Percentiles rank a stretch among this genome's conserved stretches.
phyloP scores from a whole-genome alignment of 1,284 basidiomycete genomes.

The Tausonia pullulans region DNA sequence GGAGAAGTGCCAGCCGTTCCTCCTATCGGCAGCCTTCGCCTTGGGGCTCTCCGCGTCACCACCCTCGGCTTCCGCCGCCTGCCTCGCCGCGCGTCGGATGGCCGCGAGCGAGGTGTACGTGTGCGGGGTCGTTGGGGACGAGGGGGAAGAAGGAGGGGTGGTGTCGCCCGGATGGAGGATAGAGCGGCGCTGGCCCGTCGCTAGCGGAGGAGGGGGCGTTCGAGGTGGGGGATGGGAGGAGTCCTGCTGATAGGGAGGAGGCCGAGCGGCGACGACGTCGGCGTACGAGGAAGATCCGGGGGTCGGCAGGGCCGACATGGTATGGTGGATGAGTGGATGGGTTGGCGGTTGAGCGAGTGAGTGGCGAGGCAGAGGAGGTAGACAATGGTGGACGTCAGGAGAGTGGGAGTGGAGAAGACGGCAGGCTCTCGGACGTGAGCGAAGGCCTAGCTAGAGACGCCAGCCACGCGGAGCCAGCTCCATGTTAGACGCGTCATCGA shows the following conservation, averaged over 20 bases:
- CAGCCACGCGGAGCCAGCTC: too few species aligned
- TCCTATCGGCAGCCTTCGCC: neutral
- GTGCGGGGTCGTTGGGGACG: neutral
- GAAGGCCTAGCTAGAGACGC: too few species aligned
- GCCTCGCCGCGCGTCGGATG: conserved; percentile 3
- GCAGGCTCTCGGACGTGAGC: too few species aligned
- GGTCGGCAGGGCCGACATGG: too few species aligned
- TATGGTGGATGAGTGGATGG: neutral
- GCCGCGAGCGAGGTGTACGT: conserved; percentile 14
- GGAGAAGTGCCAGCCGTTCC: conserved; percentile 15
- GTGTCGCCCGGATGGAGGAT: neutral
- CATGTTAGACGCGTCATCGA: too few species aligned
- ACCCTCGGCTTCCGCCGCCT: neutral
- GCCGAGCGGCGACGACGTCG: neutral
- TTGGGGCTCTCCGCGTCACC: neutral
- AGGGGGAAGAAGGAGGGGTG: neutral
- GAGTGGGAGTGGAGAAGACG: too few species aligned
- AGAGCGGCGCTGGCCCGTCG: neutral
- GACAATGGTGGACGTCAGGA: too few species aligned
- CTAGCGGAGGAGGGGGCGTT: neutral
- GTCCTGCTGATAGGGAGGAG: neutral
- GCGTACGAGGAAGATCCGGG: neutral
- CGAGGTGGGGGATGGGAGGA: neutral
- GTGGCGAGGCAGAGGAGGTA: too few species aligned
- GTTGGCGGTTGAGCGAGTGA: neutral